Base-by-base conservation (phyloP, 2,329 filamentous ascomycete species). In the Coniochaeta sp. region DNA sequence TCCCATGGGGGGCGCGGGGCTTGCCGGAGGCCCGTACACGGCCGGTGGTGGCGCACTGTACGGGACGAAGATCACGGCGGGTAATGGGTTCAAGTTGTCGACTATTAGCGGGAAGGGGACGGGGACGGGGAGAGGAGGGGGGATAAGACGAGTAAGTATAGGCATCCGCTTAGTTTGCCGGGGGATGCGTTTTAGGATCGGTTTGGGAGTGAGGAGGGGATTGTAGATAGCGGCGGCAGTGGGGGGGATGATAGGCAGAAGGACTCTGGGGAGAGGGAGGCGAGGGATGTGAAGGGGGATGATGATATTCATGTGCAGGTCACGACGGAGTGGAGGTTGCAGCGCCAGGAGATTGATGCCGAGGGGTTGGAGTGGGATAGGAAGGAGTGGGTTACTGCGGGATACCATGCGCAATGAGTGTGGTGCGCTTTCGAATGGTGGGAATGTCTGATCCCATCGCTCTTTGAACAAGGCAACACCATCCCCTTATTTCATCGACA, bases 301-400 rank as follows among this genome's bases (percentile, higher is more conserved):
- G n/a, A n/a, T n/a, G n/a, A n/a, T n/a, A n/a, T n/a, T n/a, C n/a
- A n/a, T n/a, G n/a, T n/a, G n/a, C n/a, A 38, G 9, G 42, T 46
- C 42, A 46, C 42, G 42, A 46, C 42, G 3, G 42, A 46, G 42
- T 46, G 42, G 42, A 14, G 26, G n/a, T 9, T 46, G 42, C 42
- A 46, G 42, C 13, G 42, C 42, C 42, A 46, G 9, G 42, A 46
- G 42, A 13, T 46, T 7, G 42, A 46, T 46, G 42, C 42, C 10
- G 6, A 26, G 24, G 13, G 16, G 42, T 1, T 30, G 3, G 42
- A 46, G 42, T 12, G n/a, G 8, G 42, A 46, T 18, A 46, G 42
- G 42, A 27, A 22, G 42, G 4, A 46, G 4, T 26, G 42, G 22
- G 16, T 46, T 5, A 46, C 42, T 18, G 42, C 42, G 24, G 42